A percentile compares a stretch with the other conserved stretches of the same genome.
Conservation (phyloP, 176 grass and related monocot genomes). For the Rhipidocladum racemiflorum region DNA sequence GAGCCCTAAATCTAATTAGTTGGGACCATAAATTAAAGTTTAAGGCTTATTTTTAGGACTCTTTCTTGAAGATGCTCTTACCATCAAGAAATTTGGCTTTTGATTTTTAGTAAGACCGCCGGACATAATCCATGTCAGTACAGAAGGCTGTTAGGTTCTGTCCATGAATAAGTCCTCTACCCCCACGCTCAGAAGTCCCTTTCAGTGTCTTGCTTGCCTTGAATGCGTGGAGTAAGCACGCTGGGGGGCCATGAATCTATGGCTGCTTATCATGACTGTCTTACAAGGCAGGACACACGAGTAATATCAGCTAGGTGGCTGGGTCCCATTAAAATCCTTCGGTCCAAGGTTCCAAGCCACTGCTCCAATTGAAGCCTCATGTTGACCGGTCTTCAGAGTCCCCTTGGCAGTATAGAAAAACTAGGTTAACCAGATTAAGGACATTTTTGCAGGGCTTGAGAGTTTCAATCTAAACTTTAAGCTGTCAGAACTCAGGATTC, state of each 20-base stretch:
- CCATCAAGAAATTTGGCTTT: not conserved
- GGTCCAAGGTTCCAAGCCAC: not conserved
- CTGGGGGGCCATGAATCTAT: not conserved
- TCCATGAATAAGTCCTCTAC: not conserved
- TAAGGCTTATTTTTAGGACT: too few species aligned
- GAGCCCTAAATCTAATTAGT: too few species aligned
- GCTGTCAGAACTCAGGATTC: not conserved
- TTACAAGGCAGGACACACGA: not conserved
- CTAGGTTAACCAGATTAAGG: not conserved
- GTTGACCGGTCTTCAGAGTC: not conserved
- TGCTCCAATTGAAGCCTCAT: not conserved
- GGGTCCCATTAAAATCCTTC: not conserved
- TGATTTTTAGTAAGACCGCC: not conserved
- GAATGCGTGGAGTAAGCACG: constrained; percentile 7
- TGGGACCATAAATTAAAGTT: too few species aligned
- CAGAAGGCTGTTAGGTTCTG: not conserved
- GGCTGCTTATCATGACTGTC: not conserved
- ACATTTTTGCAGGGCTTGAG: not conserved
- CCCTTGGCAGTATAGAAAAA: not conserved
- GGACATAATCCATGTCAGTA: not conserved
- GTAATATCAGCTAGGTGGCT: not conserved
- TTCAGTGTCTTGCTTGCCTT: constrained; percentile 16
- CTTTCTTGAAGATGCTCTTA: too few species aligned
- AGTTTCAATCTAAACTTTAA: not conserved
- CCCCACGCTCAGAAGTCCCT: not conserved